phyloP scores from a whole-genome alignment of 495 filamentous ascomycete species.

The Sabuloglossum arenarium region DNA sequence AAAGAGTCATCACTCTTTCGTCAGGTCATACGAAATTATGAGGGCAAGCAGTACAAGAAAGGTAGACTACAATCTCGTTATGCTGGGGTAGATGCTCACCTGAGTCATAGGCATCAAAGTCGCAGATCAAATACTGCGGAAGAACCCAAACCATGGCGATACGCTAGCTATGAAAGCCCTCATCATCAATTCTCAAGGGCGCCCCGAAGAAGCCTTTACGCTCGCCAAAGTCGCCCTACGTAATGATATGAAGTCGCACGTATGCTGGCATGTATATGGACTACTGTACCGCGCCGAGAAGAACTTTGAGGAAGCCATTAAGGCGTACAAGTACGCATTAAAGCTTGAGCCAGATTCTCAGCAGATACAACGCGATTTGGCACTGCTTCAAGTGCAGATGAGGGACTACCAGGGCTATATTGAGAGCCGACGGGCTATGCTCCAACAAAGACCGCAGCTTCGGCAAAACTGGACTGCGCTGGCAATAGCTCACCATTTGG shows the following conservation, averaged over 20 bases:
- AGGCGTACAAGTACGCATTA: conserved; percentile 91
- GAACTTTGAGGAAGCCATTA: conserved; percentile 97
- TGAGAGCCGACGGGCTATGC: conserved; percentile 62
- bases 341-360: conserved; percentile 77
- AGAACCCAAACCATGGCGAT: conserved; percentile 90
- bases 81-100: not conserved
- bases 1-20: conserved; percentile 91
- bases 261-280: conserved; percentile 99
- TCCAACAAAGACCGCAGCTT: conserved; percentile 56
- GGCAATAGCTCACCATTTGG: conserved; percentile 78
- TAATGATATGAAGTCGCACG: conserved; percentile 95
- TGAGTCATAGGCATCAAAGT: conserved; percentile 51
- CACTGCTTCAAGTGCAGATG: conserved; percentile 88
- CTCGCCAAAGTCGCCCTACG: conserved; percentile 79
- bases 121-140: conserved; percentile 83
- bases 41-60: conserved; percentile 97
- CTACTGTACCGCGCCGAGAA: conserved; percentile 78
- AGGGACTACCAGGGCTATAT: conserved; percentile 88
- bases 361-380: conserved; percentile 87
- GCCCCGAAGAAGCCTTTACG: conserved; percentile 79
- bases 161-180: conserved; percentile 98
- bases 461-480: conserved; percentile 92
- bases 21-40: conserved; percentile 83
- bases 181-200: conserved; percentile 78
- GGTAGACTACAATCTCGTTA: conserved; percentile 22